Evolutionary conservation across 1,284 basidiomycete genomes (phyloP), one percentile per base, ranked within the genome.

Genomic region (Austropuccinia psidii): DNA sequence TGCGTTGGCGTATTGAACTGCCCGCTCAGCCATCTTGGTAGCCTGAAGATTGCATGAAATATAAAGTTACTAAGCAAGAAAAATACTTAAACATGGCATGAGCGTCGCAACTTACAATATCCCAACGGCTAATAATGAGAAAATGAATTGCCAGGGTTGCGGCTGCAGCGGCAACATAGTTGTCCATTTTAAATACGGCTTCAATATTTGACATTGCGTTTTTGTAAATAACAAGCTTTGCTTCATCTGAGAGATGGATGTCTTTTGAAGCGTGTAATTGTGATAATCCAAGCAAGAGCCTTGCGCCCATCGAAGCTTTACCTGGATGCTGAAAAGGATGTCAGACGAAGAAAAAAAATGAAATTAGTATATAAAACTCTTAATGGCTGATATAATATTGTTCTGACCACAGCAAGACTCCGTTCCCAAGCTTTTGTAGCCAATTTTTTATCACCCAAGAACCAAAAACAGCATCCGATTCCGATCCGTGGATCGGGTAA

Each of bases 401-500:
- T 24, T 24, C 66, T 75, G 75, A 91, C 91, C 77, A 92, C 86
- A 81, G 90, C 89, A 70, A 90, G 80, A 76, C 89, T 89, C 52
- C 93, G 85, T 77, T 91, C 85, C 93, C 94, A 97, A 0, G 93
- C 93, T 35, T 85, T 85, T 76, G 87, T 87, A 0, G 93, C 93
- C 76, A 88, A 88, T 2, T 84, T 83, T 74, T 87, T 88, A 77
- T 93, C 87, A 69, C 89, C 89, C 81, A 95, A 84, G 11, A 89
- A 86, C 90, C 90, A 96, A 21, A 92, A 84, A 81, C 93, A 95
- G 8, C 96, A 83, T 9, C 94, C 94, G 45, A 97, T 91, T 19
- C 93, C 93, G 76, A 96, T 90, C 17, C 93, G 86, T 35, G 93
- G 93, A 80, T 97, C 93, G 0, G 93, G 94, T 27, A 85, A 82